Evolutionary conservation across 305 asterid genomes (phyloP).

Genomic region (Stenogyne calaminthoides): DNA sequence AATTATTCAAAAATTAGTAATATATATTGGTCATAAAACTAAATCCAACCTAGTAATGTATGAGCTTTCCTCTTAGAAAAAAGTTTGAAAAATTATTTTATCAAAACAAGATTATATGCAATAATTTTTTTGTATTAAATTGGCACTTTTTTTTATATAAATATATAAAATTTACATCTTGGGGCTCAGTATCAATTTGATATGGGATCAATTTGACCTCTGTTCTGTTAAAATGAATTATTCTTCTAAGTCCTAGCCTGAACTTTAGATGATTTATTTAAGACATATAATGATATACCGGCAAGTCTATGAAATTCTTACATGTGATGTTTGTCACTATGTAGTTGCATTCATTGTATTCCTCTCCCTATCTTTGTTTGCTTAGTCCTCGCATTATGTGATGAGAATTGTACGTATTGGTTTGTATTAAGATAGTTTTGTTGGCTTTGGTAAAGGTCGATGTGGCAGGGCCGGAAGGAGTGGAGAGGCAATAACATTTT

Average conservation of each 20-base stretch:
- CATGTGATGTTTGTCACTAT: not conserved
- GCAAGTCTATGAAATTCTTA: not conserved
- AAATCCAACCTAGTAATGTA: no score
- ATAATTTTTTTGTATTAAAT: no score
- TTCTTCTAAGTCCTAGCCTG: not conserved
- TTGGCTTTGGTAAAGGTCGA: slow-evolving; percentile 51
- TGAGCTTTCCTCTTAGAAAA: no score
- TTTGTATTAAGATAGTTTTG: not conserved
- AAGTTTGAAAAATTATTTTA: no score
- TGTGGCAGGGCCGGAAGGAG: slow-evolving; percentile 93
- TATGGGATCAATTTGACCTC: no score
- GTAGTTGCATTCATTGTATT: not conserved
- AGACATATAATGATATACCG: not conserved
- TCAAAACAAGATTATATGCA: no score
- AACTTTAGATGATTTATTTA: not conserved
- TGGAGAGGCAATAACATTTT: slow-evolving; percentile 86
- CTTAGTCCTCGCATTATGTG: not conserved
- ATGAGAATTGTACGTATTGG: not conserved
- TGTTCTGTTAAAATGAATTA: not conserved
- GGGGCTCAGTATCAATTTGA: no score
- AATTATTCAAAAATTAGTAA: no score
- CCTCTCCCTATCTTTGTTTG: not conserved
- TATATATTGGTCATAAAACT: no score
- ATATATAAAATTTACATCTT: no score
- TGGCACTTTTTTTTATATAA: no score